A percentile compares a stretch with the other conserved stretches of the same genome.
Conservation (phyloP, 2,329 filamentous ascomycete species). For the Xylaria sp. region DNA sequence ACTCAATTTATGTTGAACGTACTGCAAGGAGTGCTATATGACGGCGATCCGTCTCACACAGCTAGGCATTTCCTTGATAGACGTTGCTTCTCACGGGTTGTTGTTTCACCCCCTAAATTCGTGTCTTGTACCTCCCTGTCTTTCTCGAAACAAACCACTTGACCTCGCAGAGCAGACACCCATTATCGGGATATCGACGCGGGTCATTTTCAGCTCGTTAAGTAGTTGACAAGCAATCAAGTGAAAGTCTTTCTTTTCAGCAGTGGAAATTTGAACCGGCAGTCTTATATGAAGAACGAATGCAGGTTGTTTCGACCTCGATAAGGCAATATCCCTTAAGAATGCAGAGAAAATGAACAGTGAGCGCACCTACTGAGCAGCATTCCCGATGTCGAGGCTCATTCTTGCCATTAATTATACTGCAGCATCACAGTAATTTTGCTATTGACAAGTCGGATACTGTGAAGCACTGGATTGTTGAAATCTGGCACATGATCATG, state of each 20-base stretch:
- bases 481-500: slow-evolving; percentile 7
- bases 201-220: slow-evolving; percentile 42
- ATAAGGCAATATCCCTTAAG: slow-evolving; percentile 32
- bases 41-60: slow-evolving; percentile 33
- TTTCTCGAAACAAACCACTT: slow-evolving; percentile 31
- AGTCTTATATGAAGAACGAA: slow-evolving; percentile 27
- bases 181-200: slow-evolving; percentile 43
- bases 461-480: slow-evolving; percentile 7
- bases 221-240: slow-evolving; percentile 35
- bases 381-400: slow-evolving; percentile 38
- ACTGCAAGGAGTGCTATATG: slow-evolving; percentile 30
- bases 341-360: slow-evolving; percentile 34
- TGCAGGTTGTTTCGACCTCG: slow-evolving; percentile 13
- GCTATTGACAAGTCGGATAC: slow-evolving; percentile 4
- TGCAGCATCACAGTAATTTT: neutral
- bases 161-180: slow-evolving; percentile 27
- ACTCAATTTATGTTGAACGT: slow-evolving; percentile 23
- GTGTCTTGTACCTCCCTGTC: slow-evolving; percentile 13
- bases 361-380: slow-evolving; percentile 33
- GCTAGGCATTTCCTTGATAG: slow-evolving; percentile 23
- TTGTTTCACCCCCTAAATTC: neutral
- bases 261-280: slow-evolving; percentile 12
- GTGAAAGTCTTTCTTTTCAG: slow-evolving; percentile 28
- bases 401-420: slow-evolving; percentile 20
- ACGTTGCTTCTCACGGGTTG: slow-evolving; percentile 15